Evolutionary conservation across 2,329 filamentous ascomycete genomes (phyloP).

Genomic region (Penicillium corylophilum): DNA sequence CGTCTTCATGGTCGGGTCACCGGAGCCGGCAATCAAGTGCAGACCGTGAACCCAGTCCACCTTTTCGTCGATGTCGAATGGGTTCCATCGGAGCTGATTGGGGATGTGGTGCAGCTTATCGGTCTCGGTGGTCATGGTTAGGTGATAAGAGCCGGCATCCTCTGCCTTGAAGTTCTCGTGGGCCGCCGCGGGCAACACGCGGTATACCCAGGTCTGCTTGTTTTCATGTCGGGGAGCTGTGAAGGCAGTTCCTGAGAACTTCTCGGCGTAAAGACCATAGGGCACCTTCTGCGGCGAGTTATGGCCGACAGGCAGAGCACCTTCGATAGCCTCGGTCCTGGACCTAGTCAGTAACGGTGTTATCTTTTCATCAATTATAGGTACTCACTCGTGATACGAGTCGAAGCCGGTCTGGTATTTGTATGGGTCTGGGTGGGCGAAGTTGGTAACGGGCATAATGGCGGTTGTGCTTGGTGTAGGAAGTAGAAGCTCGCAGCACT

Average conservation of each 20-base stretch:
- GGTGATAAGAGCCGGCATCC: constrained; percentile 49
- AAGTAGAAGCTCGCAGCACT: constrained; percentile 1
- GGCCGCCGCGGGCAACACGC: constrained; percentile 64
- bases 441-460: constrained; percentile 64
- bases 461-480: not conserved
- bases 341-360: constrained; percentile 19
- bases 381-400: constrained; percentile 71
- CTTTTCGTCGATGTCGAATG: constrained; percentile 69
- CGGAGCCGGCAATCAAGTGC: constrained; percentile 73
- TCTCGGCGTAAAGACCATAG: constrained; percentile 78
- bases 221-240: constrained; percentile 68
- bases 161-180: constrained; percentile 53
- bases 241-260: constrained; percentile 71
- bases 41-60: constrained; percentile 69
- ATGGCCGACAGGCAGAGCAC: constrained; percentile 69
- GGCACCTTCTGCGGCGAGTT: constrained; percentile 82
- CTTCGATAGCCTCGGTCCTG: constrained; percentile 73
- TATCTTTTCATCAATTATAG: no score
- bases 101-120: constrained; percentile 69
- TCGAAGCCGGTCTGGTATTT: constrained; percentile 76
- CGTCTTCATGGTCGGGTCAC: constrained; percentile 74
- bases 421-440: constrained; percentile 67
- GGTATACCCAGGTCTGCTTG: constrained; percentile 71
- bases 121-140: constrained; percentile 40
- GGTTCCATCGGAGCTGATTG: constrained; percentile 79